Base-by-base conservation (phyloP, 768 basidiomycete genomes). In the Mycena leptocephala region DNA sequence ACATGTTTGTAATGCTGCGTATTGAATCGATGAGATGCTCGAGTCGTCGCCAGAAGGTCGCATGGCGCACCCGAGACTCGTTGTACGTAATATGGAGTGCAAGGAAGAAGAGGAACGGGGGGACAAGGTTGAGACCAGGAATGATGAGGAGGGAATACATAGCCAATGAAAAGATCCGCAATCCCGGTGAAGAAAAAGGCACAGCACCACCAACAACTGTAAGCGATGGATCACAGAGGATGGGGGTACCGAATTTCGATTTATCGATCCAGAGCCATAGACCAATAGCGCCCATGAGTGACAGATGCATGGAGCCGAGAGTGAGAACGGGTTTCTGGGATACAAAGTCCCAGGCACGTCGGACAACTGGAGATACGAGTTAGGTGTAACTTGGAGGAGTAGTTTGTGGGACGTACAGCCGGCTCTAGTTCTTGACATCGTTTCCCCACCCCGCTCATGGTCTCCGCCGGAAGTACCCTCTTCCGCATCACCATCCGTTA, bases 241-340 rank as follows among this genome's bases (percentile, higher is more conserved):
- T 46, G 13, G 43, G 43, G 10, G 43, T 46, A 46, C 43, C 43
- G 43, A 46, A 46, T 16, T 46, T 46, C 5, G 43, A 46, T 46
- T 10, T 6, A 46, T 46, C 18, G 43, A 6, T 46, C 43, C 43
- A 35, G 5, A 59, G 58, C 30, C 58, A 46, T 46, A 39, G 37
- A 39, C 37, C 37, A 14, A 39, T 39, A 39, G 37, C 37, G 37
- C 37, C 37, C 37, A 39, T 39, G 14, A 39, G 8, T 14, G 37
- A 39, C 37, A 39, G 37, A 14, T 39, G 37, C 8, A 39, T 39
- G 37, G 37, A 39, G 37, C 37, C 37, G 37, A 39, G 37, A 14
- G 37, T 39, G 20, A 61, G 59, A 61, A 63, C 61, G 26, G 61
- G 61, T 39, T 37, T 63, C 41, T 46, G 20, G 61, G 61, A 63